Evolutionary conservation across 768 basidiomycete genomes (phyloP), one percentile per base, ranked within the genome.

Genomic region (Tylopilus sp.): DNA sequence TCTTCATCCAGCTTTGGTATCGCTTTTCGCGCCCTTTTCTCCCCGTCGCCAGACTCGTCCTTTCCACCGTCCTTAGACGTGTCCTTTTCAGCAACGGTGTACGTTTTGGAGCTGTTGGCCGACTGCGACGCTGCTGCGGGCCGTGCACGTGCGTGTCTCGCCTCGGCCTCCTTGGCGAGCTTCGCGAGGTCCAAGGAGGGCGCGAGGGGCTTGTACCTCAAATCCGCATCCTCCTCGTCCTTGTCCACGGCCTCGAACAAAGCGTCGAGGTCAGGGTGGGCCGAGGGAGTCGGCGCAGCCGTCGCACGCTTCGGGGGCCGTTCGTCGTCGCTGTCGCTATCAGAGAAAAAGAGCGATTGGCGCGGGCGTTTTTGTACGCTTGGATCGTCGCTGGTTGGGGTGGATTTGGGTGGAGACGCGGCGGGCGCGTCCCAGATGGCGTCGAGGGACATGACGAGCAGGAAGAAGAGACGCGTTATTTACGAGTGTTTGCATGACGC

Each of bases 1-100:
- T 73, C 80, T 64, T 91, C 90, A 66, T 95, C 89, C 53, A 97
- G 68, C 65, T 79, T 83, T 21, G 79, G 69, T 3, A 80, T 65
- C 36, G 50, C 67, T 60, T 47, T 70, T 50, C 60, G 68, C 49
- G 42, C 64, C 50, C 48, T 67, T 60, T 62, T 69, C 41, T 64
- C 67, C 45, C 55, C 67, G 2, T 63, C 66, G 13, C 38, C 60
- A 13, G 49, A 9, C 18, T 60, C 53, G 8, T 33, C 52, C 21
- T 54, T 57, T 6, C 22, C 48, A 20, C 51, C 47, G 9, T 52
- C 57, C 8, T 51, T 48, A 22, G 39, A 30, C 17, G 40, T 13
- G 39, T 55, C 52, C 39, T 33, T 41, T 2, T 33, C 45, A 0
- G 41, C 21, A 1, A 30, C 53, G 45, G 15, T 35, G 15, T 35